Evolutionary conservation across 192 early-diverging fungal genomes (phyloP).

Genomic region (Glomus cerebriforme): DNA sequence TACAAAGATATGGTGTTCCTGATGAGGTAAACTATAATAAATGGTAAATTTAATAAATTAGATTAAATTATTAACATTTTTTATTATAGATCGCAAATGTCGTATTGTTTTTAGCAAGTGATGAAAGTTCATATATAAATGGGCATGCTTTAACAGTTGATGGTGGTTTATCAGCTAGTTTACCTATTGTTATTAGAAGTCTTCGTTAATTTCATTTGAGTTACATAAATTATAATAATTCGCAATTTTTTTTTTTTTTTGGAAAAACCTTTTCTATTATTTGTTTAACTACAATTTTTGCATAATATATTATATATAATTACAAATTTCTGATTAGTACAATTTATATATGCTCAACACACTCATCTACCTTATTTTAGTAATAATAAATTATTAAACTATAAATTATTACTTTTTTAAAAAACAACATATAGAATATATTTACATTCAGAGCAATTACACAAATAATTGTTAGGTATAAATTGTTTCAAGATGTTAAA

Average conservation of each 20-base stretch:
- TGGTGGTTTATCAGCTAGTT: slow-evolving; percentile 44
- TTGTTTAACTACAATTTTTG: too few relatives aligned
- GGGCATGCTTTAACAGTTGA: slow-evolving; percentile 51
- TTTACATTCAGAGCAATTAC: too few relatives aligned
- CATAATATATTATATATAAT: too few relatives aligned
- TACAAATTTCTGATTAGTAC: not conserved
- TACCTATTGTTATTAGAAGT: slow-evolving; percentile 32
- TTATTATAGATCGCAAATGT: slow-evolving; percentile 46
- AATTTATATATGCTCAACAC: not conserved
- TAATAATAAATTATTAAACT: too few relatives aligned
- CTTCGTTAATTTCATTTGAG: not conserved
- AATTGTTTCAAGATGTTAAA: too few relatives aligned
- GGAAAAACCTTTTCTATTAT: too few relatives aligned
- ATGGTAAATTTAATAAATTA: not conserved
- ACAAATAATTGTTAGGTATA: too few relatives aligned
- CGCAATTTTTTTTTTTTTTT: not conserved
- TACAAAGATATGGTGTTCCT: slow-evolving; percentile 41
- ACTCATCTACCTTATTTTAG: too few relatives aligned
- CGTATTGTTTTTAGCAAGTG: slow-evolving; percentile 49
- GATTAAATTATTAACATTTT: not conserved
- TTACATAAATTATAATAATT: not conserved
- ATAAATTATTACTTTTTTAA: too few relatives aligned
- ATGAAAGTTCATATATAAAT: slow-evolving; percentile 54
- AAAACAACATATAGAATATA: too few relatives aligned
- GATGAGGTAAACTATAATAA: slow-evolving; percentile 36